Base-by-base conservation (phyloP, 2,329 filamentous ascomycete species). In the Trichoderma breve region DNA sequence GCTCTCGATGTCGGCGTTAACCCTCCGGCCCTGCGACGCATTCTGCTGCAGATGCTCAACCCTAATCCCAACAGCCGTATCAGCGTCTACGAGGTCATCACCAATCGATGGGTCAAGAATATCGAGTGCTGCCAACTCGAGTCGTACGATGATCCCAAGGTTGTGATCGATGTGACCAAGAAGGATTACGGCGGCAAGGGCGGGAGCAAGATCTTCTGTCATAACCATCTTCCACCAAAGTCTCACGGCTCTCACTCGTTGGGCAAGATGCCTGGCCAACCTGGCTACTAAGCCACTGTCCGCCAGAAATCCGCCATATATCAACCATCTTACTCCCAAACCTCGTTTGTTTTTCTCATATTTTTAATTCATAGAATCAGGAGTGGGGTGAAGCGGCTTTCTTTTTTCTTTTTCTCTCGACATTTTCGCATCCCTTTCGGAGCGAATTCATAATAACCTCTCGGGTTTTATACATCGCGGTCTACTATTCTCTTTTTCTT, bases 1-100 rank as follows among this genome's bases (percentile, higher is more conserved):
- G 87, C 89, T 18, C 87, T 94, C 47, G 93, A 96, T 79, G 82
- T 84, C 18, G 84, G 82, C 51, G 83, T 94, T 74, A 90, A 90
- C 76, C 90, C 92, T 34, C 88, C 90, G 1, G 88, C 89, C 3
- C 85, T 95, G 71, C 90, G 91, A 72, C 89, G 91, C 12, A 83
- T 97, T 5, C 82, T 97, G 12, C 83, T 96, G 65, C 90, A 89
- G 79, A 97, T 97, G 94, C 86, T 97, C 36, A 90, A 97, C 79
- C 93, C 94, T 0, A 84, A 94, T 75, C 93, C 94, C 0, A 81
- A 83, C 8, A 89, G 89, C 78, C 91, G 94, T 55, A 89, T 92
- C 75, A 88, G 86, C 32, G 92, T 96, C 65, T 82, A 86, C 7
- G 88, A 93, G 1, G 89, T 93, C 1, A 82, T 94, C 69, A 89